phyloP scores from a whole-genome alignment of 345 rosid species.

The Kandelia obovata region DNA sequence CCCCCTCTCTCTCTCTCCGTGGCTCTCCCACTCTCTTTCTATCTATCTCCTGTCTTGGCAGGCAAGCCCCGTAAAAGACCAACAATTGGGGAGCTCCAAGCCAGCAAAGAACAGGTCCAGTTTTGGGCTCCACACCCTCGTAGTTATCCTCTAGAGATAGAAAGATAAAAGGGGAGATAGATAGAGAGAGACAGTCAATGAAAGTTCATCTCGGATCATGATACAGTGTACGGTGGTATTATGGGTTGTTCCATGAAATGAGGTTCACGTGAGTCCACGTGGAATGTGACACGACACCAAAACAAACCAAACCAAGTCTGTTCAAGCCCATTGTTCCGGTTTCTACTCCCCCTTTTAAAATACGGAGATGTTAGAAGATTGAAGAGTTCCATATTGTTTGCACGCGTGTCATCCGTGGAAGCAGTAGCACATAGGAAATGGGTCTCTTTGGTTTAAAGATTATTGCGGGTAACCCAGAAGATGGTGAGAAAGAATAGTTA shows the following conservation, averaged over 20 bases:
- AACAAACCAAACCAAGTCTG: not conserved
- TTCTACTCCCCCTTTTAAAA: not conserved
- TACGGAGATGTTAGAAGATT: not conserved
- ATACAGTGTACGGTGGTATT: not conserved
- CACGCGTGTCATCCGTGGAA: not conserved
- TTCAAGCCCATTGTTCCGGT: not conserved
- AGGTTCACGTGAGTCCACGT: constrained; percentile 36
- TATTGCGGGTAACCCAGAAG: not conserved
- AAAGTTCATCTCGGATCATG: constrained; percentile 8
- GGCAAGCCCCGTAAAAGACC: constrained; percentile 73
- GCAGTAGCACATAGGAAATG: not conserved
- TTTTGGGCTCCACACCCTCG: constrained; percentile 73
- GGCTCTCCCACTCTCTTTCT: constrained; percentile 9
- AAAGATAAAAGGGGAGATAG: constrained; percentile 5
- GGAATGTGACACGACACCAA: constrained; percentile 1
- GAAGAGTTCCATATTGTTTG: not conserved
- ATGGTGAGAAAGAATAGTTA: not conserved
- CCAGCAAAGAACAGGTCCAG: constrained; percentile 81
- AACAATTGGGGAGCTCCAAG: constrained; percentile 62
- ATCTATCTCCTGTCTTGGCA: constrained; percentile 24
- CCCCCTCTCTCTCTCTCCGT: constrained; percentile 4
- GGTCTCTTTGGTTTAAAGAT: not conserved
- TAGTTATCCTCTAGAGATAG: not conserved
- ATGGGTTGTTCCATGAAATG: constrained; percentile 18
- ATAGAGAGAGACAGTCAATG: constrained; percentile 28